A percentile compares a stretch with the other conserved stretches of the same genome.
phyloP scores from a whole-genome alignment of 2,329 filamentous ascomycete genomes.

The Fusarium goolgardi region DNA sequence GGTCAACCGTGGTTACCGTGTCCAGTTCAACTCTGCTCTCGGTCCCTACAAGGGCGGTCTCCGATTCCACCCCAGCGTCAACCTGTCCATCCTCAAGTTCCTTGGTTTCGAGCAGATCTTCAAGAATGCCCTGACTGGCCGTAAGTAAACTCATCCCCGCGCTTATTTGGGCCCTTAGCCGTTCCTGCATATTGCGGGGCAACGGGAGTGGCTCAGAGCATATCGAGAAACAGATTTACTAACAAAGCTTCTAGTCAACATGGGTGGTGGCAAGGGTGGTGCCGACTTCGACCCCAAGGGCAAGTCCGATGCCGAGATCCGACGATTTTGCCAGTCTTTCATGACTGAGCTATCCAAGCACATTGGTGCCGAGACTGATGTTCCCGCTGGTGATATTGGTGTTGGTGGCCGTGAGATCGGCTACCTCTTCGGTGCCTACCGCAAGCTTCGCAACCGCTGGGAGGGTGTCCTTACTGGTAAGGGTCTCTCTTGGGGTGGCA shows the following conservation, averaged over 20 bases:
- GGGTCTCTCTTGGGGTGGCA: slow-evolving; percentile 92
- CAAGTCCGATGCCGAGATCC: slow-evolving; percentile 97
- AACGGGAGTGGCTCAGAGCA: slow-evolving; percentile 3
- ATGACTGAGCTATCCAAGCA: slow-evolving; percentile 96
- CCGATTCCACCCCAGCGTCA: slow-evolving; percentile 91
- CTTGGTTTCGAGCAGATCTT: slow-evolving; percentile 99
- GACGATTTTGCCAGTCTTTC: slow-evolving; percentile 95
- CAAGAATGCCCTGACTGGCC: slow-evolving; percentile 97
- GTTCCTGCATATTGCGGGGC: slow-evolving; percentile 36
- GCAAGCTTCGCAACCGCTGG: slow-evolving; percentile 87
- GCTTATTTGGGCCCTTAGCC: neutral
- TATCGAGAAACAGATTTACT: slow-evolving; percentile 21
- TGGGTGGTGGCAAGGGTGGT: slow-evolving; percentile 98
- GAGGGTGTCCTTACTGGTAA: slow-evolving; percentile 97
- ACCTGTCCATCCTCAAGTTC: slow-evolving; percentile 88
- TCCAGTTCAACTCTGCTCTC: slow-evolving; percentile 98
- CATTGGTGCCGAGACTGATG: slow-evolving; percentile 95
- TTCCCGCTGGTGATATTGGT: slow-evolving; percentile 97
- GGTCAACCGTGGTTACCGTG: slow-evolving; percentile 94
- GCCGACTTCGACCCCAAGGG: slow-evolving; percentile 99
- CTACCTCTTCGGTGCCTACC: slow-evolving; percentile 95
- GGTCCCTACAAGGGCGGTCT: slow-evolving; percentile 99
- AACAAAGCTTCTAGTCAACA: slow-evolving; percentile 59
- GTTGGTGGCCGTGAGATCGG: slow-evolving; percentile 93
- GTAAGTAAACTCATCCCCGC: slow-evolving; percentile 64